Percentiles rank a stretch among this genome's conserved stretches.
These are phyloP conservation scores for Mentha longifolia DNA, from an alignment of 257 asterid genomes.

Conservation along the genomic window DNA sequence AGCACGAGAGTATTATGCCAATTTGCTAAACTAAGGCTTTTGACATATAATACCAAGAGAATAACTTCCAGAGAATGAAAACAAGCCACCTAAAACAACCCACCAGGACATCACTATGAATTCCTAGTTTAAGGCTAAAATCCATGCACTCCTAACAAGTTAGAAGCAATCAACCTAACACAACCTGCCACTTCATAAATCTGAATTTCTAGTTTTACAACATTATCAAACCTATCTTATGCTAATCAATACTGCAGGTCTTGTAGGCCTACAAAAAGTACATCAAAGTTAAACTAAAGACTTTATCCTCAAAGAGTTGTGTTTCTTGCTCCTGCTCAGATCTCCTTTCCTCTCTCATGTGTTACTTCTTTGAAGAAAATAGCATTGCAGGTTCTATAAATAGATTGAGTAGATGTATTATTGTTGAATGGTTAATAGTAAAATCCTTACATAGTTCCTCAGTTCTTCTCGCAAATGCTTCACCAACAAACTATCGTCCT, in stretches of 20 bases:
- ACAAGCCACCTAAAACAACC: conserved; percentile 26
- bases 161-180: conserved; percentile 1
- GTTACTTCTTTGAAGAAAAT: conserved; percentile 11
- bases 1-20: conserved; percentile 1
- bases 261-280: not conserved
- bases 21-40: not conserved
- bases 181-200: conserved; percentile 6
- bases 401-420: conserved; percentile 11
- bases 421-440: conserved; percentile 18
- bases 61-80: conserved; percentile 23
- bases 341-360: not conserved
- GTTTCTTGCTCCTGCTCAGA: conserved; percentile 12
- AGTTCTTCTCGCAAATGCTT: conserved; percentile 92
- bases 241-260: conserved; percentile 4
- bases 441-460: conserved; percentile 75
- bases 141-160: not conserved
- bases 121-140: conserved; percentile 24
- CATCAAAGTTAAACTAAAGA: conserved; percentile 5
- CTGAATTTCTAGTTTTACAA: conserved; percentile 3
- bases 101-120: conserved; percentile 22
- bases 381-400: conserved; percentile 24
- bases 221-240: conserved; percentile 19
- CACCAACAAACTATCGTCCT: conserved; percentile 66
- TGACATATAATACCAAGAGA: conserved; percentile 7
- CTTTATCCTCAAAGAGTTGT: conserved; percentile 20